Evolutionary conservation across 371 early-diverging fungal species (phyloP).

Genomic region (Coemansia sp.): DNA sequence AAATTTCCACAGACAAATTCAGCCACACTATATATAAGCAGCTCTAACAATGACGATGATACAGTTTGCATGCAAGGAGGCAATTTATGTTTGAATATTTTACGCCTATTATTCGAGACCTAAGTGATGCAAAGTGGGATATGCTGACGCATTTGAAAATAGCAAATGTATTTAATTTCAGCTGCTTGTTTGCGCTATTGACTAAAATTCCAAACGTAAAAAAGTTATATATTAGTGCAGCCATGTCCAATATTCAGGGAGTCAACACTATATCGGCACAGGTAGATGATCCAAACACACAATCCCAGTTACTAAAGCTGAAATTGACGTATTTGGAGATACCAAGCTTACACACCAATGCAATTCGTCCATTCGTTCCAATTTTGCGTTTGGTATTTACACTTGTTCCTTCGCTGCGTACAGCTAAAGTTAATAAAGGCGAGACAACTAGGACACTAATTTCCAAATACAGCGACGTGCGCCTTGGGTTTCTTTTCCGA

Average conservation of each 20-base stretch:
- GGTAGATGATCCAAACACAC: neutral
- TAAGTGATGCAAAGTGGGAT: neutral
- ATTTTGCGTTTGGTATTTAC: neutral
- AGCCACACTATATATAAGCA: neutral
- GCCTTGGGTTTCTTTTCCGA: neutral
- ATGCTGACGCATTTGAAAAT: neutral
- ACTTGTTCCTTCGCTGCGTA: neutral
- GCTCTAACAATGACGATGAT: neutral
- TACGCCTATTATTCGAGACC: neutral
- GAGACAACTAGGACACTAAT: neutral
- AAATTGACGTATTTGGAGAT: neutral
- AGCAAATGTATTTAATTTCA: neutral
- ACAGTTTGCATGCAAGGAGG: neutral
- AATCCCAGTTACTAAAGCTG: neutral
- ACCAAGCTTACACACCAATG: neutral
- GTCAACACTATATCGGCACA: neutral
- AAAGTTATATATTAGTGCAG: neutral
- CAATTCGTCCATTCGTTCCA: neutral
- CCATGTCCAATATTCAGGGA: neutral
- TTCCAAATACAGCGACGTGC: neutral
- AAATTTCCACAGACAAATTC: neutral
- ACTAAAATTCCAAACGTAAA: neutral
- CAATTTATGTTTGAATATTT: neutral
- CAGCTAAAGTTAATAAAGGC: neutral
- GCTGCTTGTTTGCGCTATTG: neutral